phyloP scores from a whole-genome alignment of 2,329 filamentous ascomycete genomes.

The Mycocentrospora acerina region DNA sequence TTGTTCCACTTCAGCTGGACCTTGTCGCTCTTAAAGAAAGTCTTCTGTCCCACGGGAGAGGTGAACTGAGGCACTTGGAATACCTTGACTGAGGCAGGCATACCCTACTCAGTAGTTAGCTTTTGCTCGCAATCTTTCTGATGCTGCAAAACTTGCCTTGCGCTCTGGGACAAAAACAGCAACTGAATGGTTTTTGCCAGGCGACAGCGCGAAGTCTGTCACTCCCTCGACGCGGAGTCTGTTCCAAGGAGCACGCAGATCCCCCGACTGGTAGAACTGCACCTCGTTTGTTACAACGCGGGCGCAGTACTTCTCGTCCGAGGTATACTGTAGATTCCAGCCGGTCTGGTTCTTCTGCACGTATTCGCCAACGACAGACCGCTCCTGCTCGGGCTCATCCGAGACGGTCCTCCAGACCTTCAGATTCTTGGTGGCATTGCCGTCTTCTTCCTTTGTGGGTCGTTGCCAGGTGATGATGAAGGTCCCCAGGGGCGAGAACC shows the following conservation, averaged over 20 bases:
- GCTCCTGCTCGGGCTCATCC: constrained; percentile 63
- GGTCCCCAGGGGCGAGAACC: constrained; percentile 88
- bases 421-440: constrained; percentile 91
- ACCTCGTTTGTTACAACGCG: constrained; percentile 95
- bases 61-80: constrained; percentile 89
- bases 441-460: constrained; percentile 86
- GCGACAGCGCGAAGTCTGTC: constrained; percentile 83
- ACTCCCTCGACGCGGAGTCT: constrained; percentile 92
- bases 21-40: constrained; percentile 98
- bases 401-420: constrained; percentile 92
- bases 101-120: constrained; percentile 61
- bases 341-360: constrained; percentile 95
- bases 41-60: constrained; percentile 88
- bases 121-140: neutral
- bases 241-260: constrained; percentile 88
- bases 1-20: constrained; percentile 98
- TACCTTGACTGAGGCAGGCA: constrained; percentile 90
- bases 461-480: constrained; percentile 98
- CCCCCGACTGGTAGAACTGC: constrained; percentile 89
- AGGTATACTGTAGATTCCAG: constrained; percentile 97
- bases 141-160: constrained; percentile 65
- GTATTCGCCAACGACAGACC: constrained; percentile 76
- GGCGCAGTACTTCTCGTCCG: constrained; percentile 90
- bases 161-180: constrained; percentile 94
- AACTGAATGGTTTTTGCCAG: constrained; percentile 86